A percentile compares a stretch with the other conserved stretches of the same genome.
Evolutionary conservation across 495 filamentous ascomycete species (phyloP).

Genomic region (Chaetomidium leptoderma): DNA sequence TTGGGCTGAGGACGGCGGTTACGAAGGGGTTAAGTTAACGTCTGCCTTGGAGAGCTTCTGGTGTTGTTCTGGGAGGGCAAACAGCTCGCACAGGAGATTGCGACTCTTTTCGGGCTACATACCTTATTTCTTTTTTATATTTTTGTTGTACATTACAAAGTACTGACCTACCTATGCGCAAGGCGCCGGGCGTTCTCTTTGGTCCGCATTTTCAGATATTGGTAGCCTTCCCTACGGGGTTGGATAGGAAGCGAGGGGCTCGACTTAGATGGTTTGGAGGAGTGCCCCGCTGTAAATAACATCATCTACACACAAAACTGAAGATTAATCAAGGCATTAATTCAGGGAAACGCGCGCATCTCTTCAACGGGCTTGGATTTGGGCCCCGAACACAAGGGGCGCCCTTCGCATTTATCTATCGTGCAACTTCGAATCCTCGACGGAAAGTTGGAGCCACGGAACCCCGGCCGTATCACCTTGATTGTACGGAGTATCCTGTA

Average conservation of each 20-base stretch:
- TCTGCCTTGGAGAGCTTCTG: not conserved
- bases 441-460: not conserved
- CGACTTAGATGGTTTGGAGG: not conserved
- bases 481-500: too few species aligned
- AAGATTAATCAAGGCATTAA: too few species aligned
- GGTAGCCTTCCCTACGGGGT: not conserved
- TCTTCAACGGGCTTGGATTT: too few species aligned
- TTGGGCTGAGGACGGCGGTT: not conserved
- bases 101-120: conserved; percentile 10
- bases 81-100: not conserved
- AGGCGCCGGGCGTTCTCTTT: not conserved
- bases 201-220: not conserved
- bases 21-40: not conserved
- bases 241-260: not conserved
- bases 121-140: not conserved
- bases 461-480: too few species aligned
- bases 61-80: not conserved
- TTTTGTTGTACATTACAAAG: conserved; percentile 7
- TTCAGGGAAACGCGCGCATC: too few species aligned
- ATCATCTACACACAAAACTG: too few species aligned
- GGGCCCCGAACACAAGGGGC: too few species aligned
- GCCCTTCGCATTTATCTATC: too few species aligned
- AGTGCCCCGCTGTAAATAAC: too few species aligned
- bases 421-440: too few species aligned
- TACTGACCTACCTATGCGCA: not conserved